Evolutionary conservation across 176 grass and related monocot genomes (phyloP), one percentile per base, ranked within the genome.

Genomic region (Lolium rigidum): DNA sequence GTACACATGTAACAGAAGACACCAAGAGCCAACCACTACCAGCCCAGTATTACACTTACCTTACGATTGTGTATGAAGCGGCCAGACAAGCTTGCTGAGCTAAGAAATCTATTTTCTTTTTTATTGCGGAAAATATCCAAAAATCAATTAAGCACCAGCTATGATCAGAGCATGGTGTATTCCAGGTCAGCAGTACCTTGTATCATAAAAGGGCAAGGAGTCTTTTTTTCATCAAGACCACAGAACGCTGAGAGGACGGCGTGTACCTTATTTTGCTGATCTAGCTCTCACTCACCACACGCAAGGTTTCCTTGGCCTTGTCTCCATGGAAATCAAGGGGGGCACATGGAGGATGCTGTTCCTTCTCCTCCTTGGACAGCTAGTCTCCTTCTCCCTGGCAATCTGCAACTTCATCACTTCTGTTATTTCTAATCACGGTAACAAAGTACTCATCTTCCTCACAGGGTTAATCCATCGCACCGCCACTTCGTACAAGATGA

Each of bases 361-460:
- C 35, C 16, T 89, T 17, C 39, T 94, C 28, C 66, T 94, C 57
- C 80, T 94, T 9, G 92, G 89, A n/a, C 89, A 94, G 76, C 25
- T 91, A 8, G 7, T 89, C 14, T 94, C 92, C 24, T 91, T 91
- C 22, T 87, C 82, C 86, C 52, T 94, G 61, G 87, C 89, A 17
- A 70, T 79, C 38, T 72, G 83, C 46, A 94, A 87, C 80, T 91
- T 94, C 74, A 75, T 84, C 11, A 84, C 89, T 47, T 91, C 89
- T 69, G 10, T 87, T 24, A 87, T 94, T 48, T 84, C 84, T 43
- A 22, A 89, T 52, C 68, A 84, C 6, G 86, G 92, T 91, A 70
- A 46, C 2, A 11, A 24, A 57, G 54, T 47, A 62, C 13, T 24
- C 7, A 10, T 79, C 13, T 43, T 74, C 25, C 64, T 75, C 22